A percentile compares a stretch with the other conserved stretches of the same genome.
These are phyloP conservation scores for Ziziphus jujuba DNA, from an alignment of 306 rosid species.

Conservation along the genomic window DNA sequence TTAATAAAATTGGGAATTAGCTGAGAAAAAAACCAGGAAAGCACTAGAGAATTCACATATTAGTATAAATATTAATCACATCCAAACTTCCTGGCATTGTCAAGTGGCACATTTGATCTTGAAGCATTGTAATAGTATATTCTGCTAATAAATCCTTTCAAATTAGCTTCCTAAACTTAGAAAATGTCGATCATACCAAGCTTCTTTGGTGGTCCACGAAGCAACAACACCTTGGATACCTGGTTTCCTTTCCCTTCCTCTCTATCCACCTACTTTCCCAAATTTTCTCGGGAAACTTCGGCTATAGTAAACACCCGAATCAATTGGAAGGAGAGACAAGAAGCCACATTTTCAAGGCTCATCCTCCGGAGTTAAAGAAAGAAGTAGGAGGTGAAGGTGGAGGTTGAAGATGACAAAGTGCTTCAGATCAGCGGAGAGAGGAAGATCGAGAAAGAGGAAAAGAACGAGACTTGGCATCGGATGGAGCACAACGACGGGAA, in stretches of 20 bases:
- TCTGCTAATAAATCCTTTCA: too few relatives aligned
- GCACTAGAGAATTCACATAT: too few relatives aligned
- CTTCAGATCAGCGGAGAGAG: slow-evolving; percentile 37
- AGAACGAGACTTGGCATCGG: slow-evolving; percentile 34
- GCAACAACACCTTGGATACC: slow-evolving; percentile 22
- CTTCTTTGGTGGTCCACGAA: slow-evolving; percentile 11
- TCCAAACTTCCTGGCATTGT: too few relatives aligned
- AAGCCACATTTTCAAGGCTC: slow-evolving; percentile 33
- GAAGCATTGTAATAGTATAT: too few relatives aligned
- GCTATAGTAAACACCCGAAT: slow-evolving; percentile 8
- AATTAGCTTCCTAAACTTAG: too few relatives aligned
- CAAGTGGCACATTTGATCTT: too few relatives aligned
- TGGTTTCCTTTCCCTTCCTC: slow-evolving; percentile 23
- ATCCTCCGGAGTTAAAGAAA: slow-evolving; percentile 27
- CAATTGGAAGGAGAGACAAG: slow-evolving; percentile 39
- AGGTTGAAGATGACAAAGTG: slow-evolving; percentile 28
- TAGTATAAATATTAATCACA: too few relatives aligned
- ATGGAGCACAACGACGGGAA: slow-evolving; percentile 33
- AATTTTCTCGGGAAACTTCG: slow-evolving; percentile 5
- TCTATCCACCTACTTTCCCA: background rate
- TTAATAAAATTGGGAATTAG: too few relatives aligned
- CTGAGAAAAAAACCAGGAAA: too few relatives aligned
- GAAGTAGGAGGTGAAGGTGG: slow-evolving; percentile 33
- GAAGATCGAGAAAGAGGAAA: slow-evolving; percentile 35
- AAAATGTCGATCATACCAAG: slow-evolving; percentile 32